phyloP scores from a whole-genome alignment of 352 stramenopile genomes.

The Globisporangium ultimum region DNA sequence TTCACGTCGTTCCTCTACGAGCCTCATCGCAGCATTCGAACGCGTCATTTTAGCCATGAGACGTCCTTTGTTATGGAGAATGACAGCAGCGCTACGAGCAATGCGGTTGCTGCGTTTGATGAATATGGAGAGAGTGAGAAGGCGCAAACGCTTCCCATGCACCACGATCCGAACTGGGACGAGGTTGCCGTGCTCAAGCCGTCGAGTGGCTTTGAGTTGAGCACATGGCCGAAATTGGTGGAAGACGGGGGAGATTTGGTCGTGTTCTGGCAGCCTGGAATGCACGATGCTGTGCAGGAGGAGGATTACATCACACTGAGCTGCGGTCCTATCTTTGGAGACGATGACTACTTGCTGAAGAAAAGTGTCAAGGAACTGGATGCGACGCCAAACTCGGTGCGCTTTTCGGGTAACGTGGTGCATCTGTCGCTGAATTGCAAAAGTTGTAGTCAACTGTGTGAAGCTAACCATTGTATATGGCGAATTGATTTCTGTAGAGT shows the following conservation, averaged over 20 bases:
- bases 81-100: background rate
- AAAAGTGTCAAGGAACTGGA: slow-evolving; percentile 33
- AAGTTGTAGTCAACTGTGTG: too few species aligned
- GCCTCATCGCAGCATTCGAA: background rate
- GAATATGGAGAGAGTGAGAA: too few species aligned
- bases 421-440: too few species aligned
- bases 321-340: slow-evolving; percentile 45
- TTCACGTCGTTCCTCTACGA: slow-evolving; percentile 2
- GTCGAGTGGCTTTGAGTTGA: slow-evolving; percentile 19
- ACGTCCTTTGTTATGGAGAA: too few species aligned
- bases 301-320: slow-evolving; percentile 64
- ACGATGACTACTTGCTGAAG: slow-evolving; percentile 41
- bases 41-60: too few species aligned
- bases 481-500: too few species aligned
- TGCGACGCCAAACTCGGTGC: slow-evolving; percentile 4
- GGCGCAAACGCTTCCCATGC: too few species aligned
- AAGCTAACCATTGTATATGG: too few species aligned
- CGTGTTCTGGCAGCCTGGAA: slow-evolving; percentile 34
- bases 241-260: slow-evolving; percentile 51
- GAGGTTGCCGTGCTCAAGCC: too few species aligned
- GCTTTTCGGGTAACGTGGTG: too few species aligned
- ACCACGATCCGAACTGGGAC: too few species aligned
- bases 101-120: too few species aligned
- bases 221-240: slow-evolving; percentile 30
- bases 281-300: slow-evolving; percentile 6